phyloP scores from a whole-genome alignment of 2,329 filamentous ascomycete species.

The Exophiala bonariae region DNA sequence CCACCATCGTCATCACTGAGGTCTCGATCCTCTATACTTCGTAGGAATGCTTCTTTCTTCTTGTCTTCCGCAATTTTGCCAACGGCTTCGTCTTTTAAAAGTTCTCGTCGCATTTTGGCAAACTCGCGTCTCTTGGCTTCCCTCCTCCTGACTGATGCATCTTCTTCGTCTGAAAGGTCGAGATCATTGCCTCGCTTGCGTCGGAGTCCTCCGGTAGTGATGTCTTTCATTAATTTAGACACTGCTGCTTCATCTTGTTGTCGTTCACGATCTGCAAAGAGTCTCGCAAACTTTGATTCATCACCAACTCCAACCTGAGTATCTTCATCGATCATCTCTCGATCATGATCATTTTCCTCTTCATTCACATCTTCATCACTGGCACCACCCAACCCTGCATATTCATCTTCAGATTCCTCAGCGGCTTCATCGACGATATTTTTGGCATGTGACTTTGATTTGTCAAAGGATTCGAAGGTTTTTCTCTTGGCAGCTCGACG shows the following conservation, averaged over 20 bases:
- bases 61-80: conserved; percentile 87
- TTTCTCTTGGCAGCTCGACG: conserved; percentile 60
- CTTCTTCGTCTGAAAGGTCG: conserved; percentile 87
- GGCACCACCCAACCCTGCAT: conserved; percentile 85
- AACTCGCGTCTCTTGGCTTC: conserved; percentile 85
- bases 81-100: conserved; percentile 85
- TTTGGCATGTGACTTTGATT: conserved; percentile 82
- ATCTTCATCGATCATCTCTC: conserved; percentile 84
- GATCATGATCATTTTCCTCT: conserved; percentile 70
- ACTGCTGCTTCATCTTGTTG: conserved; percentile 81
- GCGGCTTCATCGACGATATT: conserved; percentile 86
- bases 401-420: conserved; percentile 97
- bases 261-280: conserved; percentile 80
- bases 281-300: conserved; percentile 77
- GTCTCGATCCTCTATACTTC: conserved; percentile 82
- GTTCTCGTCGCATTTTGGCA: conserved; percentile 84
- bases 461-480: conserved; percentile 66
- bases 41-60: conserved; percentile 86
- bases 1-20: conserved; percentile 69
- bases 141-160: conserved; percentile 74
- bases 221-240: conserved; percentile 87
- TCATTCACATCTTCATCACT: conserved; percentile 80
- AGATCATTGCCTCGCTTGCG: conserved; percentile 77
- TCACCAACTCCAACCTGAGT: conserved; percentile 74
- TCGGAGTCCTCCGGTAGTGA: conserved; percentile 83